phyloP scores from a whole-genome alignment of 192 early-diverging fungal species.

The Coemansia sp. region DNA sequence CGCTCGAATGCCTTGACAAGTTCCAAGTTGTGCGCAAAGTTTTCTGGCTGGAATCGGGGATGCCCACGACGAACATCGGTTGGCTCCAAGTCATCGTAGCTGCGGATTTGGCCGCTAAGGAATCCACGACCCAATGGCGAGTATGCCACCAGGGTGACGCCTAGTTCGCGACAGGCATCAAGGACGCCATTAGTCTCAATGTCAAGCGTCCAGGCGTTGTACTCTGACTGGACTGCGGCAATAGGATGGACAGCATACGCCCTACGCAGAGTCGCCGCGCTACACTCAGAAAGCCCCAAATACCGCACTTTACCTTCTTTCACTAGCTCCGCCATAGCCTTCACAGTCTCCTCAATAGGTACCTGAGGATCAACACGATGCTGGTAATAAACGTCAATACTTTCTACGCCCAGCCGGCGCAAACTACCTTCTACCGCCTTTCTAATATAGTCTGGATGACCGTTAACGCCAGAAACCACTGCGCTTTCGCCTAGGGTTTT shows the following conservation, averaged over 20 bases:
- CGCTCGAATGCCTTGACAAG: slow-evolving; percentile 62
- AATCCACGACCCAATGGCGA: slow-evolving; percentile 75
- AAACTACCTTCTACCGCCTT: slow-evolving; percentile 52
- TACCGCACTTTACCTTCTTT: slow-evolving; percentile 68
- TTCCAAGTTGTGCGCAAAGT: slow-evolving; percentile 61
- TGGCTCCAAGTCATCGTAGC: slow-evolving; percentile 56
- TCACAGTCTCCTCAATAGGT: slow-evolving; percentile 67
- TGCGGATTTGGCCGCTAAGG: slow-evolving; percentile 63
- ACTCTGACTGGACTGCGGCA: slow-evolving; percentile 54
- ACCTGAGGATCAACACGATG: slow-evolving; percentile 63
- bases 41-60: slow-evolving; percentile 64
- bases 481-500: slow-evolving; percentile 12
- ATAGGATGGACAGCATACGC: slow-evolving; percentile 74
- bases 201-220: slow-evolving; percentile 61
- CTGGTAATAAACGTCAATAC: slow-evolving; percentile 69
- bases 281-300: slow-evolving; percentile 65
- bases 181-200: slow-evolving; percentile 70
- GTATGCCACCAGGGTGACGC: slow-evolving; percentile 74
- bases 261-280: slow-evolving; percentile 62
- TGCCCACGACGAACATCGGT: slow-evolving; percentile 57
- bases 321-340: slow-evolving; percentile 67
- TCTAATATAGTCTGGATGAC: slow-evolving; percentile 57
- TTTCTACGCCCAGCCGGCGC: slow-evolving; percentile 58
- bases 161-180: slow-evolving; percentile 70
- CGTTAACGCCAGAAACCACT: slow-evolving; percentile 31